A percentile compares a stretch with the other conserved stretches of the same genome.
These are phyloP conservation scores for Fusarium tupiense DNA, from an alignment of 2,329 filamentous ascomycete species.

Conservation along the genomic window DNA sequence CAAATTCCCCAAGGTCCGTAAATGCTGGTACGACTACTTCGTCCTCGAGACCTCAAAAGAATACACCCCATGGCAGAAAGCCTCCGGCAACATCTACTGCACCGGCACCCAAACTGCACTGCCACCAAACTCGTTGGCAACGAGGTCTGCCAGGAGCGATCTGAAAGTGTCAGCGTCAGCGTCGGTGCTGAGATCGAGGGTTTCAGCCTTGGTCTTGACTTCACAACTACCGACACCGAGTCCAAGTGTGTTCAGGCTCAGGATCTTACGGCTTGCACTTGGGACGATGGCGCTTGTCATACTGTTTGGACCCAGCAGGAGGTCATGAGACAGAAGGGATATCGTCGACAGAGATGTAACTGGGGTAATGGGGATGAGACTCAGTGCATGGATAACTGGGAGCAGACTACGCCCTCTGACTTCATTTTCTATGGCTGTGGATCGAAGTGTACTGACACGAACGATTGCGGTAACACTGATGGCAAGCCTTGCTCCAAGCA, in stretches of 20 bases:
- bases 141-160: constrained; percentile 1
- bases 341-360: neutral
- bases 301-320: constrained; percentile 19
- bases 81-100: constrained; percentile 6
- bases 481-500: neutral
- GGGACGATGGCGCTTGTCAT: constrained; percentile 6
- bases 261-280: neutral
- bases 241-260: constrained; percentile 1
- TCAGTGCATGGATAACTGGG: constrained; percentile 7
- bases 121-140: constrained; percentile 5
- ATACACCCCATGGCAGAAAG: constrained; percentile 7
- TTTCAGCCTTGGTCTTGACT: neutral
- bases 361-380: constrained; percentile 4
- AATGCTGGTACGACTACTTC: constrained; percentile 17
- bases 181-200: neutral
- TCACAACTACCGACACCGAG: neutral
- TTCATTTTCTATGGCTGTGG: constrained; percentile 1
- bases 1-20: constrained; percentile 8
- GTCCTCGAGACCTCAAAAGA: constrained; percentile 3
- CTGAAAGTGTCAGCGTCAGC: neutral
- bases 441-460: neutral
- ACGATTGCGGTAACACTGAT: neutral
- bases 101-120: neutral
- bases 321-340: neutral
- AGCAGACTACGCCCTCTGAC: constrained; percentile 11